Percentiles rank a stretch among this genome's conserved stretches.
Evolutionary conservation across 139 green algal genomes (phyloP).

Genomic region (Ostreobium quekettii): DNA sequence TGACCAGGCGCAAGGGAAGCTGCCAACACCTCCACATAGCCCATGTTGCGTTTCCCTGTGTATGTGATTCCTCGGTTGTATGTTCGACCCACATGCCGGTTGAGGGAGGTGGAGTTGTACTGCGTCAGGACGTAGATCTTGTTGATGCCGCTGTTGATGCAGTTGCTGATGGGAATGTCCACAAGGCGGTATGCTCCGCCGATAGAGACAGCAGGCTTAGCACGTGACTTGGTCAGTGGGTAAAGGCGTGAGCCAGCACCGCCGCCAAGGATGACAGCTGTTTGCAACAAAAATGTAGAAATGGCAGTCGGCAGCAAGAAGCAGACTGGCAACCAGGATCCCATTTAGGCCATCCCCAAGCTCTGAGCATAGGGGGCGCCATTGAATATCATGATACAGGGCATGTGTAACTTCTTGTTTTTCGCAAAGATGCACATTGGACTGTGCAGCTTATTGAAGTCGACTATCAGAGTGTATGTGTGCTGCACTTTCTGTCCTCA

Average conservation of each 20-base stretch:
- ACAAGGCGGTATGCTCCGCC: slow-evolving; percentile 97
- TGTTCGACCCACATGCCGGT: slow-evolving; percentile 87
- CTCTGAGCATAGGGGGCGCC: background rate
- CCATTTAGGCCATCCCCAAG: background rate
- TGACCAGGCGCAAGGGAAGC: slow-evolving; percentile 76
- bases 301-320: too few species aligned
- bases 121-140: slow-evolving; percentile 98
- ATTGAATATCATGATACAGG: slow-evolving; percentile 8
- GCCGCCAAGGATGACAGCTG: slow-evolving; percentile 87
- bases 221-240: slow-evolving; percentile 82
- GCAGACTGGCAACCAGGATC: too few species aligned
- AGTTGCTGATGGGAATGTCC: slow-evolving; percentile 99
- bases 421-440: background rate
- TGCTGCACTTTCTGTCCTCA: too few species aligned
- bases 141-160: slow-evolving; percentile 84
- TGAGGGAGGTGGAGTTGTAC: slow-evolving; percentile 97
- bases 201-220: slow-evolving; percentile 96
- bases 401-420: background rate
- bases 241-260: slow-evolving; percentile 85
- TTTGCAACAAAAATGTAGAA: slow-evolving; percentile 4
- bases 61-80: slow-evolving; percentile 75
- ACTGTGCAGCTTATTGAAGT: background rate
- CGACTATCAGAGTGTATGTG: background rate
- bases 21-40: slow-evolving; percentile 91
- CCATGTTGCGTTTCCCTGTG: slow-evolving; percentile 12